Percentiles rank a stretch among this genome's conserved stretches.
Conservation (phyloP, 805 yeast genomes). For the Candida adriatica region DNA sequence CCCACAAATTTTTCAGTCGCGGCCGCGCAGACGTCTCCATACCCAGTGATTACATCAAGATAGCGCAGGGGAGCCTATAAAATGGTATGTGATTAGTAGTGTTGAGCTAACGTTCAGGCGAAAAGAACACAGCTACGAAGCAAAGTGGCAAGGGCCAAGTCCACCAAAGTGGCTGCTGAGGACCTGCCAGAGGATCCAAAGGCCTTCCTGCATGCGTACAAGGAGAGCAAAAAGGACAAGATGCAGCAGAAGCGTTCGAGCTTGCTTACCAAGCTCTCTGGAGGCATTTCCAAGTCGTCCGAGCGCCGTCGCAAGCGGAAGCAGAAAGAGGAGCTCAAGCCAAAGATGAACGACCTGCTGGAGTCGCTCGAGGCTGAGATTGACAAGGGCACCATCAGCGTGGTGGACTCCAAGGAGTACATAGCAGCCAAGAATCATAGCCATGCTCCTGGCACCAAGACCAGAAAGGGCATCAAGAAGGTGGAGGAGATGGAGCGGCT, state of each 20-base stretch:
- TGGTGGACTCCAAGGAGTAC: constrained; percentile 14
- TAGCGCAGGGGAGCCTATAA: too few species aligned
- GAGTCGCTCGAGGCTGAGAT: constrained; percentile 35
- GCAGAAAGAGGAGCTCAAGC: constrained; percentile 55
- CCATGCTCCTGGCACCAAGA: constrained; percentile 49
- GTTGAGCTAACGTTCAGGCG: too few species aligned
- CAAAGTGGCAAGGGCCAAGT: constrained; percentile 25
- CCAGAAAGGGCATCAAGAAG: constrained; percentile 44
- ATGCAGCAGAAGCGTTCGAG: constrained; percentile 31
- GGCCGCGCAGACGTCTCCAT: too few species aligned
- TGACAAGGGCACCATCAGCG: constrained; percentile 14
- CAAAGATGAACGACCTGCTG: constrained; percentile 59
- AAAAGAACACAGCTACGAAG: constrained; percentile 40
- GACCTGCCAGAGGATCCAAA: constrained; percentile 30
- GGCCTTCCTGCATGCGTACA: constrained; percentile 46
- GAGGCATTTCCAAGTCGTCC: constrained; percentile 59
- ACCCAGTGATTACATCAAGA: too few species aligned
- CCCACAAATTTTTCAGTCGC: too few species aligned
- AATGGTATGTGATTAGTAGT: too few species aligned
- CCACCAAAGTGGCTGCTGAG: constrained; percentile 2
- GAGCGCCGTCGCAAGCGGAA: constrained; percentile 57
- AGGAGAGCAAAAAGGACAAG: constrained; percentile 48
- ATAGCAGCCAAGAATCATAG: constrained; percentile 17
- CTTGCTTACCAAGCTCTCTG: constrained; percentile 33
- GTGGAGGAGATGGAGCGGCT: constrained; percentile 52